These are phyloP conservation scores for Rubroboletus satanas DNA, from an alignment of 768 basidiomycete species.

Conservation along the genomic window DNA sequence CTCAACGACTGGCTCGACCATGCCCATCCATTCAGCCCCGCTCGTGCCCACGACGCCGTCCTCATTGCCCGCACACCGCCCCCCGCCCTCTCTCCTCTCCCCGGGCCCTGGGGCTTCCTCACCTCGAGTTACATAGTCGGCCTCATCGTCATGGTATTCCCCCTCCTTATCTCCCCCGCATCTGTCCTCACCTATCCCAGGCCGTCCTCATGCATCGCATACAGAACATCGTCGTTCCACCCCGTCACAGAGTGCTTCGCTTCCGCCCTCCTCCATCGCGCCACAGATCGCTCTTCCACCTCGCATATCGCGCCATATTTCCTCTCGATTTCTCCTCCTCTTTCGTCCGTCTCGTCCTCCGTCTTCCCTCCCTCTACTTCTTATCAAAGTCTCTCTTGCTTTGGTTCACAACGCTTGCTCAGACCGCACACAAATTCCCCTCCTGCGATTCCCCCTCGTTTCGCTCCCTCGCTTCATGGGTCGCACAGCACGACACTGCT, in stretches of 20 bases:
- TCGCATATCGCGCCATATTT: constrained; percentile 42
- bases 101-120: constrained; percentile 68
- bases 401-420: constrained; percentile 58
- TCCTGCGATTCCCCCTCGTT: constrained; percentile 30
- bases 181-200: constrained; percentile 32
- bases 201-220: constrained; percentile 70
- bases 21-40: neutral
- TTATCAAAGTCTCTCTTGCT: constrained; percentile 53
- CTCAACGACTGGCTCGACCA: constrained; percentile 19
- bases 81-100: constrained; percentile 30
- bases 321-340: constrained; percentile 64
- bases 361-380: constrained; percentile 61
- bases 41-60: neutral
- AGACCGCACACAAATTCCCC: constrained; percentile 46
- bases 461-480: constrained; percentile 43
- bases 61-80: neutral
- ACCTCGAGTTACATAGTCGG: constrained; percentile 71
- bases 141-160: constrained; percentile 57
- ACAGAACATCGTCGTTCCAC: constrained; percentile 73
- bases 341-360: constrained; percentile 52
- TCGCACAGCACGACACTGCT: constrained; percentile 47
- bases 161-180: neutral
- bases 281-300: constrained; percentile 21
- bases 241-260: constrained; percentile 34
- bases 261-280: constrained; percentile 21